Conservation (phyloP, 352 stramenopile genomes). For the Pythium pectinolyticum region DNA sequence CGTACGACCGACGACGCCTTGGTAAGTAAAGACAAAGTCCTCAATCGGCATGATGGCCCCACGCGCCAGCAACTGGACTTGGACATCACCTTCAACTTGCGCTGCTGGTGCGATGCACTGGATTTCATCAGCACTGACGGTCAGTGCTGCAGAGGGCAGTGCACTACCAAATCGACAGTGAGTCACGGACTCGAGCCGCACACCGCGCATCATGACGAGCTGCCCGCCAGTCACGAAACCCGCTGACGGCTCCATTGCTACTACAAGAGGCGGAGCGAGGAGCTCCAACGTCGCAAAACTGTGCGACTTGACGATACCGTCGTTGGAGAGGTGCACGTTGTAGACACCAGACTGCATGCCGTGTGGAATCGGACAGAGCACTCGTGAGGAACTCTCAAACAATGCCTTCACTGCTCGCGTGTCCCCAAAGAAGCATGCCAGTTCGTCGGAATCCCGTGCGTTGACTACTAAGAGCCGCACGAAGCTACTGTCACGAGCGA, state of each 20-base stretch:
- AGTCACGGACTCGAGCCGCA: constrained; percentile 49
- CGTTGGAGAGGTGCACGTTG: constrained; percentile 50
- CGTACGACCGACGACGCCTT: constrained; percentile 22
- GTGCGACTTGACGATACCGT: constrained; percentile 43
- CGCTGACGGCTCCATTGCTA: constrained; percentile 32
- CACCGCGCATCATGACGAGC: constrained; percentile 45
- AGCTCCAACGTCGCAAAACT: constrained; percentile 44
- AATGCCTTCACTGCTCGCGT: constrained; percentile 17
- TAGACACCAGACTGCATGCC: constrained; percentile 27
- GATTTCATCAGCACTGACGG: constrained; percentile 15
- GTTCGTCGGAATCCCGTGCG: constrained; percentile 30
- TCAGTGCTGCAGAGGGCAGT: constrained; percentile 24
- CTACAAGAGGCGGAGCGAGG: constrained; percentile 48
- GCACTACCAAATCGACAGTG: constrained; percentile 75
- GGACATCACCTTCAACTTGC: constrained; percentile 33
- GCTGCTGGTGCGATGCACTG: constrained; percentile 22
- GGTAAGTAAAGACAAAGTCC: constrained; percentile 48
- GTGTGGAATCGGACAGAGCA: constrained; percentile 42
- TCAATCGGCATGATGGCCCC: constrained; percentile 41
- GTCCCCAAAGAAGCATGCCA: constrained; percentile 67
- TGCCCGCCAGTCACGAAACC: constrained; percentile 40
- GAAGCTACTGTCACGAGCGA: constrained; percentile 26
- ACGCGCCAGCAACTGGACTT: constrained; percentile 43
- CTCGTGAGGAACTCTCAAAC: constrained; percentile 36
- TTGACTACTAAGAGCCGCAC: constrained; percentile 45